Conservation (phyloP, 495 filamentous ascomycete species). For the Acidiella bohemica region DNA sequence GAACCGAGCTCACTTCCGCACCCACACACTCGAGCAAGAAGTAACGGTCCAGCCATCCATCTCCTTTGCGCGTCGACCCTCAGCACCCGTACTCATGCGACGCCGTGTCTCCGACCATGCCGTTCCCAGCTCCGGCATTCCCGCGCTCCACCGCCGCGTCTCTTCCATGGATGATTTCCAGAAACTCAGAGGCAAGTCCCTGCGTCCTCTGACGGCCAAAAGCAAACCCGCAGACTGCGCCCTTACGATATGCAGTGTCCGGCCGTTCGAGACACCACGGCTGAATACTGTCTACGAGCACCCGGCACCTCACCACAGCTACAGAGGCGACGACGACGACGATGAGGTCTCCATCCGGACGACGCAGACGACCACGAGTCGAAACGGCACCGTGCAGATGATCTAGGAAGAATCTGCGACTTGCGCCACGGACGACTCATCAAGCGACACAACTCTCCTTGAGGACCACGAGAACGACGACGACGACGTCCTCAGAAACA, state of each 20-base stretch:
- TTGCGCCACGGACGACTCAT: background rate
- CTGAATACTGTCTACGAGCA: slow-evolving; percentile 9
- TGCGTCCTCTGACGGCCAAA: slow-evolving; percentile 1
- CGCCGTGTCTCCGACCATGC: too few relatives aligned
- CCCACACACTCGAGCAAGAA: too few relatives aligned
- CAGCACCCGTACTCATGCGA: too few relatives aligned
- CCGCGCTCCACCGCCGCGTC: background rate
- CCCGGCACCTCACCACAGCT: background rate
- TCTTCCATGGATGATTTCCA: slow-evolving; percentile 11
- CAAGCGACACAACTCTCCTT: slow-evolving; percentile 1
- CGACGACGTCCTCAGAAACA: background rate
- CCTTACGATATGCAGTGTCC: slow-evolving; percentile 9
- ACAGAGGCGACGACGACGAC: background rate
- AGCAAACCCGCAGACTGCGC: slow-evolving; percentile 6
- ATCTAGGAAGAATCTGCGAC: slow-evolving; percentile 5
- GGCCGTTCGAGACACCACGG: background rate
- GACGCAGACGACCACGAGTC: slow-evolving; percentile 2
- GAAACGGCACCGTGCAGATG: slow-evolving; percentile 4
- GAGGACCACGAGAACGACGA: background rate
- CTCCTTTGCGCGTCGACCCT: too few relatives aligned
- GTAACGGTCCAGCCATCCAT: too few relatives aligned
- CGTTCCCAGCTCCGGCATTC: too few relatives aligned
- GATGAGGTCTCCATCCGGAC: slow-evolving; percentile 1
- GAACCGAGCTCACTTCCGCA: too few relatives aligned
- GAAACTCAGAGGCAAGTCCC: background rate